Evolutionary conservation across 441 rosid species (phyloP).

Genomic region (Croton laevigatus): DNA sequence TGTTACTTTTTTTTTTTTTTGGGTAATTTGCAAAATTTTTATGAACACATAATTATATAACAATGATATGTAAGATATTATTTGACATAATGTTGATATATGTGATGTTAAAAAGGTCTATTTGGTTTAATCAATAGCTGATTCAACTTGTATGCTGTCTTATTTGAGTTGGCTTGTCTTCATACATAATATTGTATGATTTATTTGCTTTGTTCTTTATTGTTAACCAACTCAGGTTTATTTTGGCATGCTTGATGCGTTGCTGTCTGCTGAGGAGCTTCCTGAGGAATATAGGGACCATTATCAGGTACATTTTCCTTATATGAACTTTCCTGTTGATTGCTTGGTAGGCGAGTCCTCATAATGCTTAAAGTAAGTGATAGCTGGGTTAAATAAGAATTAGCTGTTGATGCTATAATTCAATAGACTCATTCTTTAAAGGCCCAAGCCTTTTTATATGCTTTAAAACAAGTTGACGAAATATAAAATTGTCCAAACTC

Average conservation of each 20-base stretch:
- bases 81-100: too few relatives aligned
- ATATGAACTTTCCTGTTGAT: neutral
- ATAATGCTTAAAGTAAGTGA: neutral
- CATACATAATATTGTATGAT: neutral
- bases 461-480: neutral
- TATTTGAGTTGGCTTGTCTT: neutral
- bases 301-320: constrained; percentile 38
- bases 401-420: neutral
- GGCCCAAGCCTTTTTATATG: neutral
- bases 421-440: neutral
- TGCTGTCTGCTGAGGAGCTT: constrained; percentile 57
- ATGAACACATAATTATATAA: too few relatives aligned
- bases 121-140: neutral
- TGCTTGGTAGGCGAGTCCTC: neutral
- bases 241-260: constrained; percentile 70
- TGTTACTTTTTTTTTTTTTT: neutral
- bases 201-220: neutral
- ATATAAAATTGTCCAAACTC: neutral
- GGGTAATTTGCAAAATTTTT: too few relatives aligned
- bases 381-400: neutral
- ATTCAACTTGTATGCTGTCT: neutral
- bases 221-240: constrained; percentile 41
- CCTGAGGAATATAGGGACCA: constrained; percentile 59
- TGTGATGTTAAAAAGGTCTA: too few relatives aligned
- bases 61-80: too few relatives aligned